Conservation (phyloP, 768 basidiomycete species). For the Calocybe gangraenosa region DNA sequence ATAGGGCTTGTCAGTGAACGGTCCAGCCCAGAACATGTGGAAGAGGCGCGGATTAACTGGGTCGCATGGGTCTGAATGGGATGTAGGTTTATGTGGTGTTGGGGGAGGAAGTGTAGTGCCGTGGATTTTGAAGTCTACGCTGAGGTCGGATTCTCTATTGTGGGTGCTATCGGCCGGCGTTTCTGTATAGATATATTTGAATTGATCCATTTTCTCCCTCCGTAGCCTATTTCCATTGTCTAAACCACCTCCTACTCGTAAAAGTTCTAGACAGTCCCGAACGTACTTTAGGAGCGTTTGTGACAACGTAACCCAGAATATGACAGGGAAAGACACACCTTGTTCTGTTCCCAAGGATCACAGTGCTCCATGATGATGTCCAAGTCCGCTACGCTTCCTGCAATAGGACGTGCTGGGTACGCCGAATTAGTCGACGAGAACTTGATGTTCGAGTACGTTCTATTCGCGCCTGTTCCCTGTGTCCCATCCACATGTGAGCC, state of each 20-base stretch:
- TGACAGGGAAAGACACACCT: slow-evolving; percentile 37
- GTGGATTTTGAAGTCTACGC: background rate
- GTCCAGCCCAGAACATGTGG: slow-evolving; percentile 99
- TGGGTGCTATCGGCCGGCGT: slow-evolving; percentile 33
- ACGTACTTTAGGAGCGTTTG: slow-evolving; percentile 59
- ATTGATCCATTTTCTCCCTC: slow-evolving; percentile 72
- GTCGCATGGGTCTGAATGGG: slow-evolving; percentile 58
- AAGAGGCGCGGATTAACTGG: slow-evolving; percentile 81
- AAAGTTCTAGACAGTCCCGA: slow-evolving; percentile 89
- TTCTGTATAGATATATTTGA: slow-evolving; percentile 87
- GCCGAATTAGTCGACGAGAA: slow-evolving; percentile 57
- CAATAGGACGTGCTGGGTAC: slow-evolving; percentile 82
- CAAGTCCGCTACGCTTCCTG: slow-evolving; percentile 82
- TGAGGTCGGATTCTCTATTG: no score
- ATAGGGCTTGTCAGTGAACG: slow-evolving; percentile 98
- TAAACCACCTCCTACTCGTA: slow-evolving; percentile 82
- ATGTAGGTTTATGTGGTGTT: slow-evolving; percentile 50
- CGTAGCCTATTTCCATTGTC: slow-evolving; percentile 78
- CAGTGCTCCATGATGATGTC: slow-evolving; percentile 90
- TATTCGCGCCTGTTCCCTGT: slow-evolving; percentile 68
- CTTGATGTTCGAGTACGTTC: slow-evolving; percentile 72
- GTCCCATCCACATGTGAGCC: slow-evolving; percentile 38
- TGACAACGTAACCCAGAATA: slow-evolving; percentile 1
- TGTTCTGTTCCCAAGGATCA: slow-evolving; percentile 71
- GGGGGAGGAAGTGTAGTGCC: slow-evolving; percentile 42